Evolutionary conservation across 2,329 filamentous ascomycete species (phyloP).

Genomic region (Macrophomina pseudophaseolina): DNA sequence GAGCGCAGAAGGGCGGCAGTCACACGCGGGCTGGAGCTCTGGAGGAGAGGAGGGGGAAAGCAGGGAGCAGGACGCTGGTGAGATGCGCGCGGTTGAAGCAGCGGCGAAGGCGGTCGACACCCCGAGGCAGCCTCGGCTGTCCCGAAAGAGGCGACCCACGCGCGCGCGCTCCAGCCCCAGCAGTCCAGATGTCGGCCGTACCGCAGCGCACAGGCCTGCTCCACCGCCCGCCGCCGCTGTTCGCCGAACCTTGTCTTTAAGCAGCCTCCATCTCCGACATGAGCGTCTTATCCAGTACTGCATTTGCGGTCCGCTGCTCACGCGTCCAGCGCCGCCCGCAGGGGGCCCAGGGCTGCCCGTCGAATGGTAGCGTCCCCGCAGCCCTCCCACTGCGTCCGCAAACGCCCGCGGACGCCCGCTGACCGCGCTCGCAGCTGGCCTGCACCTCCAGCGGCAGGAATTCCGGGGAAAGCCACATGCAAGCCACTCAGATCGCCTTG

Average conservation of each 20-base stretch:
- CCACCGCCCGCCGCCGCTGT: neutral
- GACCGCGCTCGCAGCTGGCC: neutral
- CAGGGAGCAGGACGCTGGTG: neutral
- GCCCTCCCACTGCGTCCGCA: neutral
- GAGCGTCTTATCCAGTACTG: neutral
- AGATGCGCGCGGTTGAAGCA: neutral
- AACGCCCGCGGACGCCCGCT: conserved; percentile 14
- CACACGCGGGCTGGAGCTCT: neutral
- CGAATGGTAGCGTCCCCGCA: neutral
- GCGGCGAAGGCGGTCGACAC: neutral
- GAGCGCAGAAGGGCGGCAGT: neutral
- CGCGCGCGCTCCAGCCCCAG: neutral
- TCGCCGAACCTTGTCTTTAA: neutral
- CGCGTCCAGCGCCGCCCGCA: neutral
- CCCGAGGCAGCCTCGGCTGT: conserved; percentile 12
- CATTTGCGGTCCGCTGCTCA: conserved; percentile 6
- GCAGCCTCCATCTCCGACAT: conserved; percentile 14
- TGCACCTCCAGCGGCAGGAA: neutral
- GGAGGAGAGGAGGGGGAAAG: neutral
- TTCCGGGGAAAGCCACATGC: conserved; percentile 24
- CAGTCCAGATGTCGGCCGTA: conserved; percentile 12
- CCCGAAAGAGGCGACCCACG: neutral
- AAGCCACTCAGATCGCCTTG: conserved; percentile 19
- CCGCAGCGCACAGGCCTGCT: conserved; percentile 9
- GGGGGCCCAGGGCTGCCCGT: neutral